Base-by-base conservation (phyloP, 129 eudicot genomes). In the Mikania micrantha region DNA sequence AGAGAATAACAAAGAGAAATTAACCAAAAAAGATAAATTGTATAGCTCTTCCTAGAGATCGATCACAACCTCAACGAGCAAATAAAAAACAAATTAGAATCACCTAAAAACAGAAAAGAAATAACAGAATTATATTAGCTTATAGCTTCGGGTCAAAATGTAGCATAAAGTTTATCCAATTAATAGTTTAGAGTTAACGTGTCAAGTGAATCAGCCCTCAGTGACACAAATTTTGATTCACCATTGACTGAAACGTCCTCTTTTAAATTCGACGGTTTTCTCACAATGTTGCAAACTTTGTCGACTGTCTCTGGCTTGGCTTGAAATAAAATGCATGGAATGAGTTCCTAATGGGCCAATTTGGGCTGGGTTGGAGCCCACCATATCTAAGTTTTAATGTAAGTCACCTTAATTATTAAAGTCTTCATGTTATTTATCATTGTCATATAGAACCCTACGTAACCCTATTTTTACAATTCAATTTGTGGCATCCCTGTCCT, bases 141-240 rank as follows among this genome's bases (percentile, higher is more conserved):
- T 47, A 9, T 50, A 20, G 58, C 58, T 50, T 20, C 58, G 20
- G 58, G 29, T 50, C 28, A 50, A 50, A 50, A 19, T 22, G 9
- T 50, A 50, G 4, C 20, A 44, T 13, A 44, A 12, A 44, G 20
- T 44, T 17, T 48, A n/a, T n/a, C n/a, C n/a, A n/a, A 16, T 48
- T 48, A n/a, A n/a, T n/a, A 48, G 25, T 21, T 50, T 50, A 29
- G 58, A 50, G 58, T 45, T 91, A 91, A 96, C 73, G 96, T 87
- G 81, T 91, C 97, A 8, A 91, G 90, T 58, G 97, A 91, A 79
- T 91, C 97, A 73, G 97, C 97, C 72, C 97, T 96, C 50, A 91
- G 86, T 3, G 85, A 50, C 22, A 88, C 77, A 38, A 91, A 87
- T 28, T 77, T 83, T 10, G 97, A 83, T 49, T 88, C 88, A 53